Evolutionary conservation across 1,284 basidiomycete species (phyloP).

Genomic region (Heterobasidion irregulare): DNA sequence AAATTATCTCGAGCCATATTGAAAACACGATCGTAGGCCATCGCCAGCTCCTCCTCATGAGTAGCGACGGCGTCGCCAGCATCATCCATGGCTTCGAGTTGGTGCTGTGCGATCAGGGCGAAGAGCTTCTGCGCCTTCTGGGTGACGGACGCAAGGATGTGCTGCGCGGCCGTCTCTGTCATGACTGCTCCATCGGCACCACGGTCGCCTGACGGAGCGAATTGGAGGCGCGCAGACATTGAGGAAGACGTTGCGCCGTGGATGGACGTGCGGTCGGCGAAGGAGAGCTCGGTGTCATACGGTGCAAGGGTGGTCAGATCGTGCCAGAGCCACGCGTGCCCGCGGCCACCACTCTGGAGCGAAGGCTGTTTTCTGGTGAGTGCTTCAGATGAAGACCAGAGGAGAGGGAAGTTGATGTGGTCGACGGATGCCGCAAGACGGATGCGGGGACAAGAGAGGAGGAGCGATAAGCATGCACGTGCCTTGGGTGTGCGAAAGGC

Average conservation of each 20-base stretch:
- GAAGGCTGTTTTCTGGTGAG: constrained; percentile 41
- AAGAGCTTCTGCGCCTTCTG: constrained; percentile 80
- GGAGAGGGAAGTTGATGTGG: constrained; percentile 71
- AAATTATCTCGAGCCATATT: constrained; percentile 68
- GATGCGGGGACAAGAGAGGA: constrained; percentile 65
- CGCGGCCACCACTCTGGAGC: background rate
- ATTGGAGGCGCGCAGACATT: constrained; percentile 14
- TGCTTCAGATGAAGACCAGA: constrained; percentile 61
- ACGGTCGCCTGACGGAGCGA: constrained; percentile 17
- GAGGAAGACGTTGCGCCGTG: constrained; percentile 34
- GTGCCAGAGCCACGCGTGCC: constrained; percentile 74
- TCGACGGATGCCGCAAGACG: constrained; percentile 82
- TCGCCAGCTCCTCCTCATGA: constrained; percentile 34
- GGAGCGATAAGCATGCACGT: constrained; percentile 54
- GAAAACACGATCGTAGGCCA: constrained; percentile 60
- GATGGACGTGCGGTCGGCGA: constrained; percentile 56
- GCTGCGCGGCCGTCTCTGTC: constrained; percentile 74
- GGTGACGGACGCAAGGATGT: constrained; percentile 82
- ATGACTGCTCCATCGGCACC: constrained; percentile 33
- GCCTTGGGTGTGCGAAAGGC: constrained; percentile 56
- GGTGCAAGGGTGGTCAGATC: constrained; percentile 77
- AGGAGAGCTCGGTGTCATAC: constrained; percentile 74
- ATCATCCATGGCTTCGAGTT: constrained; percentile 38
- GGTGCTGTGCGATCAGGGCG: constrained; percentile 53
- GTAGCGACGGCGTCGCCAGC: constrained; percentile 29